A percentile compares a stretch with the other conserved stretches of the same genome.
Conservation (phyloP, 108 stramenopile species). For the Conticribra guillardii region DNA sequence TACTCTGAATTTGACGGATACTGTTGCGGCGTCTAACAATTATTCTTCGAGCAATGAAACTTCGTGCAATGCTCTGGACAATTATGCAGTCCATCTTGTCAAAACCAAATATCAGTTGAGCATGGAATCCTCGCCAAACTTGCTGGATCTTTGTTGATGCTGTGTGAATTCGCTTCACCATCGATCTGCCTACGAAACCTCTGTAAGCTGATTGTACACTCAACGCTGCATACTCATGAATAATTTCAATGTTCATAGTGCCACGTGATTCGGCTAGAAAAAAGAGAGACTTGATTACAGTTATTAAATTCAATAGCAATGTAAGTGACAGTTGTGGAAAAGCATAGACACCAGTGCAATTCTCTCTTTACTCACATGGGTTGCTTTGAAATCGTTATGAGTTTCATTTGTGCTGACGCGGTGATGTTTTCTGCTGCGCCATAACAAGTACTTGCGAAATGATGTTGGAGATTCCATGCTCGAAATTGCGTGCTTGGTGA, state of each 20-base stretch:
- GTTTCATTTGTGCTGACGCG: no score
- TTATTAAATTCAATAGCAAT: not conserved
- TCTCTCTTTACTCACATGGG: no score
- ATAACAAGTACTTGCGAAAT: constrained; percentile 13
- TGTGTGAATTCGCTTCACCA: constrained; percentile 9
- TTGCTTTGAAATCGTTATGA: no score
- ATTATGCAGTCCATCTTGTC: constrained; percentile 52
- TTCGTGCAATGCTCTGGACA: constrained; percentile 52
- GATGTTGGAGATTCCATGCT: not conserved
- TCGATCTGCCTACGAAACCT: constrained; percentile 37
- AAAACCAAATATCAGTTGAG: constrained; percentile 47
- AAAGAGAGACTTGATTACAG: not conserved
- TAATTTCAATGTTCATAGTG: not conserved
- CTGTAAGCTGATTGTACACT: constrained; percentile 27
- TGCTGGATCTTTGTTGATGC: constrained; percentile 57
- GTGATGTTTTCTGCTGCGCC: constrained; percentile 7
- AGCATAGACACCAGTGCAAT: no score
- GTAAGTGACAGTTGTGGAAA: constrained; percentile 32
- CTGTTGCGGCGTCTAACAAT: not conserved
- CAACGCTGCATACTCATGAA: constrained; percentile 4
- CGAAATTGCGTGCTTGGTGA: not conserved
- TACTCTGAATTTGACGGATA: constrained; percentile 35
- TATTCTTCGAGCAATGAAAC: constrained; percentile 21
- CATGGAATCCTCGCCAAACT: constrained; percentile 54
- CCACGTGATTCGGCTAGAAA: constrained; percentile 9